Percentiles rank a stretch among this genome's conserved stretches.
Conservation (phyloP, 2,329 filamentous ascomycete species). For the Sclerotinia borealis region DNA sequence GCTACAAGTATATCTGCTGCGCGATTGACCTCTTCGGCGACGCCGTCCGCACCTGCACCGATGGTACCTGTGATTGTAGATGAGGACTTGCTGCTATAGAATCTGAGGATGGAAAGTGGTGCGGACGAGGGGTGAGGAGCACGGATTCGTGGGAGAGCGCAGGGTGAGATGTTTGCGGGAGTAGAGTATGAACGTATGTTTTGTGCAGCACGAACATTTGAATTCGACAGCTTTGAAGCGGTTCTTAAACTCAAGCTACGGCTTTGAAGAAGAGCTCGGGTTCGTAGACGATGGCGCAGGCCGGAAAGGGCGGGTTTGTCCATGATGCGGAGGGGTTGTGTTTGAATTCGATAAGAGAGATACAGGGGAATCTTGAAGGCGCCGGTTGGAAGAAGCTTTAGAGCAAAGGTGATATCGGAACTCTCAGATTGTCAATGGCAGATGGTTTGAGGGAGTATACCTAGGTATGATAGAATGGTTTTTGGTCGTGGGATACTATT, state of each 20-base stretch:
- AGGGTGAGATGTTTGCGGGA: background rate
- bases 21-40: background rate
- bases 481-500: background rate
- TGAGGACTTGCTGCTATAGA: conserved; percentile 1
- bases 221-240: background rate
- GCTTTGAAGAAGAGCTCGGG: background rate
- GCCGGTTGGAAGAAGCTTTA: background rate
- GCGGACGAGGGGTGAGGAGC: background rate
- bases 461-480: background rate
- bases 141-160: background rate
- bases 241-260: background rate
- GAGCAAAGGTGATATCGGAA: background rate
- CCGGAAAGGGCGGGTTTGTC: background rate
- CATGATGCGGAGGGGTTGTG: background rate
- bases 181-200: background rate
- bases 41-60: background rate
- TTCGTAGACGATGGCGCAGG: conserved; percentile 5
- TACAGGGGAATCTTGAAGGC: background rate
- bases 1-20: background rate
- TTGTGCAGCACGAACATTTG: background rate
- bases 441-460: background rate
- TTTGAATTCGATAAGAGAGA: background rate
- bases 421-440: background rate
- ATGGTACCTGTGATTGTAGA: background rate
- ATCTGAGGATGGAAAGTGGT: background rate